Base-by-base conservation (phyloP, 2,329 filamentous ascomycete genomes). In the Aurifilum marmelostoma region DNA sequence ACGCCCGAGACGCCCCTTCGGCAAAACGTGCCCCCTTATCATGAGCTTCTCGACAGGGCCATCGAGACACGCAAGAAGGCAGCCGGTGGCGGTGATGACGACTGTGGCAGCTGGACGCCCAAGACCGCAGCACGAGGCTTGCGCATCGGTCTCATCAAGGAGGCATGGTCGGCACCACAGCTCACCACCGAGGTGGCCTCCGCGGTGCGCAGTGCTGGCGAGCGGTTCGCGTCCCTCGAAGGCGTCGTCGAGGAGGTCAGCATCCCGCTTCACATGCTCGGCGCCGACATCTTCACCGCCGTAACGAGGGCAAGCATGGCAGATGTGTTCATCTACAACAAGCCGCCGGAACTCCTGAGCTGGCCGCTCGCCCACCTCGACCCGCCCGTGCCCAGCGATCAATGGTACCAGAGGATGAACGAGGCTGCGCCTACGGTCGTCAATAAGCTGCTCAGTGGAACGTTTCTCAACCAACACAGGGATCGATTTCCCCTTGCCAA, bases 221-320 rank as follows among this genome's bases (percentile, higher is more conserved):
- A 76, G 29, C 78, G 74, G 29, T 82, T 85, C 71, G 71, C 72
- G 18, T 71, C 75, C 14, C 77, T 82, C 16, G 83, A 84, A 4
- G 83, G 83, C 2, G 72, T 75, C 2, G 82, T 86, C 11, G 72
- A 77, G 21, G 80, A 84, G 29, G 75, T 85, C 2, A 83, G 80
- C 1, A 75, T 85, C 5, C 83, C 84, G 1, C 77, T 85, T 73
- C 85, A 87, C 73, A 71, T 76, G 21, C 73, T 79, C 18, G 84
- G 80, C 0, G 79, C 82, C 0, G 75, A 80, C 0, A 82, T 87
- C 70, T 87, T 84, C 83, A 84, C 84, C 1, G 80, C 79, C 1
- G 75, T 76, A 1, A 79, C 77, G 16, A 73, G 77, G 4, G 70
- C 74, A 37, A 74, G 76, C 18, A 78, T 81, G 73, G 74, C 76